Evolutionary conservation across 2,329 filamentous ascomycete species (phyloP).

Genomic region (Trichoderma sp.): DNA sequence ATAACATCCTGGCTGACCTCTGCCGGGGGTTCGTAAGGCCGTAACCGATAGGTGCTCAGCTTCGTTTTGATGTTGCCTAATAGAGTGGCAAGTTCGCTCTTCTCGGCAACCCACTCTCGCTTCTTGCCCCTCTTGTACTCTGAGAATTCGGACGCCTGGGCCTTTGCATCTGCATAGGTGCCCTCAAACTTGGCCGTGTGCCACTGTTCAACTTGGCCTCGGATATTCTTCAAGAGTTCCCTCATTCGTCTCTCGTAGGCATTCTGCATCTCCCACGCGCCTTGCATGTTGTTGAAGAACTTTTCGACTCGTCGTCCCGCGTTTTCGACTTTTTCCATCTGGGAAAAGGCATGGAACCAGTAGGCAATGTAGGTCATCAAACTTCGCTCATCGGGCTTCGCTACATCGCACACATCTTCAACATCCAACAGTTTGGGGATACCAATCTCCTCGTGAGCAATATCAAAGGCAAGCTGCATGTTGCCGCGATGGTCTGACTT

Average conservation of each 20-base stretch:
- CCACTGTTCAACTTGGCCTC: conserved; percentile 75
- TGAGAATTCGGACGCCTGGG: conserved; percentile 79
- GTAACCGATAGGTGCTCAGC: conserved; percentile 87
- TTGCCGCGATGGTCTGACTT: conserved; percentile 94
- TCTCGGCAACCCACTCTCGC: conserved; percentile 95
- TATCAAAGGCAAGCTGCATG: conserved; percentile 97
- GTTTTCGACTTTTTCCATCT: conserved; percentile 98
- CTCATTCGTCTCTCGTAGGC: conserved; percentile 91
- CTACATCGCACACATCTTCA: conserved; percentile 95
- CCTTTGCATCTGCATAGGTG: conserved; percentile 90
- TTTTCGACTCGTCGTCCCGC: conserved; percentile 95
- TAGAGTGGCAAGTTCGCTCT: conserved; percentile 89
- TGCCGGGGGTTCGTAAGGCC: conserved; percentile 85
- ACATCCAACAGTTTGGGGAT: conserved; percentile 96
- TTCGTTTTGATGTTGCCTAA: conserved; percentile 99
- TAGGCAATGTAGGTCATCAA: conserved; percentile 99
- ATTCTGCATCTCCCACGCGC: conserved; percentile 99
- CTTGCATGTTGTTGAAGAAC: conserved; percentile 98
- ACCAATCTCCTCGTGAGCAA: conserved; percentile 93
- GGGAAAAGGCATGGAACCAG: conserved; percentile 99
- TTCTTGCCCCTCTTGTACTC: conserved; percentile 91
- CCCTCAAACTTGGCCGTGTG: conserved; percentile 81
- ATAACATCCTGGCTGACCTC: conserved; percentile 81
- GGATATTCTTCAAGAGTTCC: conserved; percentile 75
- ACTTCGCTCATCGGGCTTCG: conserved; percentile 92